Evolutionary conservation across 345 rosid species (phyloP).

Genomic region (Heritiera littoralis): DNA sequence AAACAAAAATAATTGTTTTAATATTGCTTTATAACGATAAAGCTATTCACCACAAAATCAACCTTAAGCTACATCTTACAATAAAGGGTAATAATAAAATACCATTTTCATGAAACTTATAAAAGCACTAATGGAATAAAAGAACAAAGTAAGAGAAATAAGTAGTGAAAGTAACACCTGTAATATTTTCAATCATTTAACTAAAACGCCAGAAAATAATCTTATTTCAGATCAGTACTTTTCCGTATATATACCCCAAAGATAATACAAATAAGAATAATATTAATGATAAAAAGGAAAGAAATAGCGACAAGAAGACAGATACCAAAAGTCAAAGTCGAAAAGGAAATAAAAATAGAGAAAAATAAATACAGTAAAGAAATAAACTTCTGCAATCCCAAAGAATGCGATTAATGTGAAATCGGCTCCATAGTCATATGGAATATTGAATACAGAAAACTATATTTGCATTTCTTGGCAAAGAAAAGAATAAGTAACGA

Average conservation of each 20-base stretch:
- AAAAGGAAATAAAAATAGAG: background rate
- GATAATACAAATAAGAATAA: background rate
- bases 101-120: background rate
- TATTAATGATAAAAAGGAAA: background rate
- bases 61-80: background rate
- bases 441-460: background rate
- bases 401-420: background rate
- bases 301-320: background rate
- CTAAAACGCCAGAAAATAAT: background rate
- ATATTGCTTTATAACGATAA: background rate
- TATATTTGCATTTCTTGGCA: background rate
- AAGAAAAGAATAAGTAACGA: background rate
- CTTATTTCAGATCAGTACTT: background rate
- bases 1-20: background rate
- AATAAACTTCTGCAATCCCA: constrained; percentile 22
- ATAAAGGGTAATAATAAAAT: background rate
- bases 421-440: background rate
- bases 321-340: background rate
- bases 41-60: background rate
- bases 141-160: background rate
- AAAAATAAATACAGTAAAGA: background rate
- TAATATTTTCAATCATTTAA: background rate
- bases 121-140: background rate
- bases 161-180: background rate
- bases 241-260: background rate